A percentile compares a stretch with the other conserved stretches of the same genome.
Evolutionary conservation across 208 protist genomes (phyloP).

Genomic region (Leishmania gerbilli): DNA sequence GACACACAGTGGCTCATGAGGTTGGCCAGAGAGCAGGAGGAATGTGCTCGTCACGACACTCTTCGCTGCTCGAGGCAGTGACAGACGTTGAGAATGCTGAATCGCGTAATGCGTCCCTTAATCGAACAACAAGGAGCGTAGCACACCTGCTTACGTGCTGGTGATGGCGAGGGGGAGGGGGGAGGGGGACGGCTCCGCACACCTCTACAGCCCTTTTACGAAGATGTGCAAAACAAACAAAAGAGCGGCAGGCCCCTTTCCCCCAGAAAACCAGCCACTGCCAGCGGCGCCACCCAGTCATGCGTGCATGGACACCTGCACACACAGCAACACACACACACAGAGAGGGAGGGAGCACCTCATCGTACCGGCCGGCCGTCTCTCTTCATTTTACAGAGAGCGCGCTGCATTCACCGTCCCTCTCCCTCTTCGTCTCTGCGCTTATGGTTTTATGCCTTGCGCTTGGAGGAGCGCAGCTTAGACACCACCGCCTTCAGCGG

Average conservation of each 20-base stretch:
- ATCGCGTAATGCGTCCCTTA: constrained; percentile 1
- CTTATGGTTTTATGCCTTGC: constrained; percentile 29
- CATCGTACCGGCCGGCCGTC: background rate
- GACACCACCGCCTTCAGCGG: constrained; percentile 69
- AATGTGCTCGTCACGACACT: background rate
- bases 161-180: background rate
- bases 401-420: background rate
- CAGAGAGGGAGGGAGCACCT: background rate
- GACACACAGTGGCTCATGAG: background rate
- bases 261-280: background rate
- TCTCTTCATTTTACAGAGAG: background rate
- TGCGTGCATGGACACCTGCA: background rate
- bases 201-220: background rate
- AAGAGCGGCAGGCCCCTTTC: background rate
- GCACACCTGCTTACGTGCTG: background rate
- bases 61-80: background rate
- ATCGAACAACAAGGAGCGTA: constrained; percentile 15
- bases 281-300: background rate
- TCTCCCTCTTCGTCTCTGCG: background rate
- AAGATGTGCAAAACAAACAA: background rate
- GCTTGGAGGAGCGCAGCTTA: constrained; percentile 51
- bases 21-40: background rate
- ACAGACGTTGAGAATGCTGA: background rate
- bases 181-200: background rate
- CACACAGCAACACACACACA: background rate